phyloP scores from a whole-genome alignment of 176 grass and related monocot genomes.

The Bothriochloa decipiens region DNA sequence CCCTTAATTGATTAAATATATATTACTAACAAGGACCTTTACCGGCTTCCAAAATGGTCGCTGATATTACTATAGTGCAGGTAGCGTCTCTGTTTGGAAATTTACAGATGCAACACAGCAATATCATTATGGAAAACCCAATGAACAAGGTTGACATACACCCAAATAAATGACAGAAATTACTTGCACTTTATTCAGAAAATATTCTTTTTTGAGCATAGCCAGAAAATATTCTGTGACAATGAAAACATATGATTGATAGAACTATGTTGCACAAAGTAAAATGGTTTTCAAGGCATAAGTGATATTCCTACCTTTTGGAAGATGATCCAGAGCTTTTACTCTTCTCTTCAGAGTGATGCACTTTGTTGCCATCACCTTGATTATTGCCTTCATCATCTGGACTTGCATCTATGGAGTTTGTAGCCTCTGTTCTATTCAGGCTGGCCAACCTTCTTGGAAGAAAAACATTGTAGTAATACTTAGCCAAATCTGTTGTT shows the following conservation, averaged over 20 bases:
- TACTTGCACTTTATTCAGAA: not conserved
- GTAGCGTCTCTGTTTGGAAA: not conserved
- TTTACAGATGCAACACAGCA: slow-evolving; percentile 21
- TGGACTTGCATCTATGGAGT: slow-evolving; percentile 1
- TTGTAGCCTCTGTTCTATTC: slow-evolving; percentile 37
- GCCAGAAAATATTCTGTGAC: not conserved
- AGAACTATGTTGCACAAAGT: slow-evolving; percentile 20
- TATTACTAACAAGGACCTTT: not conserved
- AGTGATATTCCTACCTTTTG: slow-evolving; percentile 29
- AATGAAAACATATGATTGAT: slow-evolving; percentile 13
- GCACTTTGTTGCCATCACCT: slow-evolving; percentile 16
- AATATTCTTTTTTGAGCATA: too few species aligned
- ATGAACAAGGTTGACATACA: not conserved
- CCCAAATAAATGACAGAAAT: not conserved
- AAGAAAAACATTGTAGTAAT: slow-evolving; percentile 61
- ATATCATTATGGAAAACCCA: slow-evolving; percentile 4
- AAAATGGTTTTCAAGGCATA: slow-evolving; percentile 13
- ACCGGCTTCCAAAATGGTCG: not conserved
- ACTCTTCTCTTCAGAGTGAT: slow-evolving; percentile 8
- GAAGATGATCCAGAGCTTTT: slow-evolving; percentile 11
- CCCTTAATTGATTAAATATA: not conserved
- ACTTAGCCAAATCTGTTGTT: slow-evolving; percentile 19
- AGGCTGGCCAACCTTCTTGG: slow-evolving; percentile 47
- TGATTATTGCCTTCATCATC: slow-evolving; percentile 20
- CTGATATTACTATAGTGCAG: slow-evolving; percentile 1